Percentiles rank a stretch among this genome's conserved stretches.
phyloP scores from a whole-genome alignment of 805 yeast species.

The Saccharomyces eubayanus region DNA sequence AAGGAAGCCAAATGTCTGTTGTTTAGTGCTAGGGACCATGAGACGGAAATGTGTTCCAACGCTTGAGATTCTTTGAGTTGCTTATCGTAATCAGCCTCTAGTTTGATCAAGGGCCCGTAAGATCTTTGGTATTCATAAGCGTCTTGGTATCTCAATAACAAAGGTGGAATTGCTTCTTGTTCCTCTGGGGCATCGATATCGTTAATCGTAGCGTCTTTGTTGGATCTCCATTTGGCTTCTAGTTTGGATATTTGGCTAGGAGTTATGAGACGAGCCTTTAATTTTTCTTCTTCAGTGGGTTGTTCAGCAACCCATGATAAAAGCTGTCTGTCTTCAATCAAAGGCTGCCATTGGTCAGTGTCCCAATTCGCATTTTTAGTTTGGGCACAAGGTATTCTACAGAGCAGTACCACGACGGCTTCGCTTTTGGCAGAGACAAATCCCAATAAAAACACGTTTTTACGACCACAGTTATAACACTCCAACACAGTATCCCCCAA shows the following conservation, averaged over 20 bases:
- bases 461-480: slow-evolving; percentile 84
- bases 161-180: slow-evolving; percentile 58
- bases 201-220: slow-evolving; percentile 60
- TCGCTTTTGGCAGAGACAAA: slow-evolving; percentile 82
- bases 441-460: slow-evolving; percentile 73
- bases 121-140: slow-evolving; percentile 79
- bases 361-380: slow-evolving; percentile 76
- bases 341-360: slow-evolving; percentile 75
- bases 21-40: slow-evolving; percentile 65
- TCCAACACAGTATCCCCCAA: slow-evolving; percentile 82
- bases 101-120: slow-evolving; percentile 72
- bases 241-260: slow-evolving; percentile 59
- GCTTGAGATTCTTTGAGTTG: slow-evolving; percentile 69
- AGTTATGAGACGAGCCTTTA: slow-evolving; percentile 48
- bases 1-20: slow-evolving; percentile 63
- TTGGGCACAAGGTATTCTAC: slow-evolving; percentile 85
- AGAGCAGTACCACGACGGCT: slow-evolving; percentile 75
- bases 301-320: slow-evolving; percentile 72
- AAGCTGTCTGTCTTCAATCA: slow-evolving; percentile 71
- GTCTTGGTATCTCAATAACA: slow-evolving; percentile 67
- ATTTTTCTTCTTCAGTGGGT: slow-evolving; percentile 57
- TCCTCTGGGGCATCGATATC: slow-evolving; percentile 50
- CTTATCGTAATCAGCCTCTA: slow-evolving; percentile 76
- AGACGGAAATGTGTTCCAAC: slow-evolving; percentile 59
- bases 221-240: slow-evolving; percentile 75